These are phyloP conservation scores for Candida tammaniensis DNA, from an alignment of 805 yeast species.

Conservation along the genomic window DNA sequence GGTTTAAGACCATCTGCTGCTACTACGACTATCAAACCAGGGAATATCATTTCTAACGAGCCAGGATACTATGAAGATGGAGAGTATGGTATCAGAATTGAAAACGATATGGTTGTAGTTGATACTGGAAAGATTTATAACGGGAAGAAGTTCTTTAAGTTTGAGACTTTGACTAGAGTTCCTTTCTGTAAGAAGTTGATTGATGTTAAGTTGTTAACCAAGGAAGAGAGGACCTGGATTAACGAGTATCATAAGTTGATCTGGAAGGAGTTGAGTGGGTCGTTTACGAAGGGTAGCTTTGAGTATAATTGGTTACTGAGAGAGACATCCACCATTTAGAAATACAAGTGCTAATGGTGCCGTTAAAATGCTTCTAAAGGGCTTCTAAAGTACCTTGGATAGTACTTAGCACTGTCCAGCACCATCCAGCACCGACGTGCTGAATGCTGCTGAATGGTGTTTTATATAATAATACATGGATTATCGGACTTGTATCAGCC, in stretches of 20 bases:
- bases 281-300: constrained; percentile 34
- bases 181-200: constrained; percentile 80
- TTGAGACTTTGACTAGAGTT: constrained; percentile 80
- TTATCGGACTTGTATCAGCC: constrained; percentile 6
- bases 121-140: constrained; percentile 44
- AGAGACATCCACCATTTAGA: constrained; percentile 32
- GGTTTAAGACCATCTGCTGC: constrained; percentile 53
- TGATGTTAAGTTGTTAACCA: constrained; percentile 52
- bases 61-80: constrained; percentile 64
- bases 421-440: no score
- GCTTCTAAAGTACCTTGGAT: no score
- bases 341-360: no score
- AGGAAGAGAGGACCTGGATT: constrained; percentile 65
- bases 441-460: no score
- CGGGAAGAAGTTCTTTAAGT: constrained; percentile 57
- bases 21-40: constrained; percentile 42
- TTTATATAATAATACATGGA: neutral
- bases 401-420: no score
- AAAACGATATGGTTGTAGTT: constrained; percentile 48
- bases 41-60: constrained; percentile 57
- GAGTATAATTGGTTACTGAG: constrained; percentile 50
- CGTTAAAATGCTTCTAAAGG: no score
- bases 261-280: constrained; percentile 45
- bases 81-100: constrained; percentile 58
- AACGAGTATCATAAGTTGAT: constrained; percentile 63